A percentile compares a stretch with the other conserved stretches of the same genome.
Conservation (phyloP, 2,329 filamentous ascomycete species). For the Aspergillus fischeri region DNA sequence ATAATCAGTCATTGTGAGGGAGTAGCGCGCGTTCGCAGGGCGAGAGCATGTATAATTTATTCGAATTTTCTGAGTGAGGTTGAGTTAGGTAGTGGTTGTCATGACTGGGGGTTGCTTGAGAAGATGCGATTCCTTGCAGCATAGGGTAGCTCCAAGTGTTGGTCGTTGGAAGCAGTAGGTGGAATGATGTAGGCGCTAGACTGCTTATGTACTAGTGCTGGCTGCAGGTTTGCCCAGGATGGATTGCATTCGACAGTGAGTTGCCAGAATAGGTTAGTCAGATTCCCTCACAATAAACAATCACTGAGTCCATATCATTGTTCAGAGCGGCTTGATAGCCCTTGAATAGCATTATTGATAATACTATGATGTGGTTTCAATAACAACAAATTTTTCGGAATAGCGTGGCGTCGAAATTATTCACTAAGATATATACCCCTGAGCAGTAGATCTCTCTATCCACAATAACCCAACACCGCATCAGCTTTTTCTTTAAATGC, state of each 20-base stretch:
- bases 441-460: background rate
- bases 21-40: conserved; percentile 3
- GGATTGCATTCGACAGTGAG: background rate
- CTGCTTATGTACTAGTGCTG: background rate
- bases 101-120: conserved; percentile 7
- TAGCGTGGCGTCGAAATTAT: background rate
- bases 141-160: background rate
- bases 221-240: background rate
- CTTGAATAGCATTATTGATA: background rate
- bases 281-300: background rate
- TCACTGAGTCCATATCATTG: background rate
- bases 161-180: conserved; percentile 1
- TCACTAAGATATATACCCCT: background rate
- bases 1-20: conserved; percentile 48
- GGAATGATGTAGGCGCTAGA: conserved; percentile 17
- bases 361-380: background rate
- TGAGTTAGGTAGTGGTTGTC: conserved; percentile 5
- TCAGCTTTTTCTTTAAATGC: conserved; percentile 29
- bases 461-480: conserved; percentile 9
- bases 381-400: background rate
- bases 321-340: background rate
- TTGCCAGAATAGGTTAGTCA: background rate
- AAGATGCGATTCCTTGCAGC: conserved; percentile 13
- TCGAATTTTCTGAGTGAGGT: background rate
- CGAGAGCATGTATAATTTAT: conserved; percentile 3